Conservation (phyloP, 495 filamentous ascomycete genomes). For the Aspergillus baeticus region DNA sequence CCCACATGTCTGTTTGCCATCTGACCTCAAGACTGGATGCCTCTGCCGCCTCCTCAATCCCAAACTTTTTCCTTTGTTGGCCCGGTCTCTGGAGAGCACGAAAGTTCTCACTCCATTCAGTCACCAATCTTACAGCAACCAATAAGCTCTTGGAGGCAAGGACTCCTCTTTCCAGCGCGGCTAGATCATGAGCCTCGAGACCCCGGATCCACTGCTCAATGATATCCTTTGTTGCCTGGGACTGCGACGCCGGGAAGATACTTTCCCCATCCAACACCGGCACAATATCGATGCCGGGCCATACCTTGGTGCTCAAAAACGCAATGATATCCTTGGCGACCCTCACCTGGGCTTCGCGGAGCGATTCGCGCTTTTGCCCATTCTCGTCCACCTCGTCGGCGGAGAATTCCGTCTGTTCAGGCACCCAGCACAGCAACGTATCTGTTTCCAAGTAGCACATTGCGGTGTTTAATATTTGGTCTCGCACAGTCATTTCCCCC, state of each 20-base stretch:
- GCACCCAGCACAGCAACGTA: constrained; percentile 90
- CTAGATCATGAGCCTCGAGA: constrained; percentile 73
- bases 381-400: constrained; percentile 31
- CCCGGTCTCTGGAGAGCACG: constrained; percentile 34
- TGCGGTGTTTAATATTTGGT: constrained; percentile 61
- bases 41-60: constrained; percentile 64
- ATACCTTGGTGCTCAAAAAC: constrained; percentile 70
- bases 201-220: constrained; percentile 76
- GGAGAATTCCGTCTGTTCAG: constrained; percentile 45
- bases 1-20: constrained; percentile 91
- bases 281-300: constrained; percentile 77
- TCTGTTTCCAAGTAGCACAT: constrained; percentile 91
- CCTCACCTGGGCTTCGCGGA: constrained; percentile 71
- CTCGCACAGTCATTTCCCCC: constrained; percentile 43
- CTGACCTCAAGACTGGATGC: constrained; percentile 80
- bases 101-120: constrained; percentile 85
- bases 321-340: constrained; percentile 65
- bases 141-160: constrained; percentile 85
- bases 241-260: constrained; percentile 71
- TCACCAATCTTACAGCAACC: constrained; percentile 70
- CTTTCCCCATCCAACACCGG: constrained; percentile 71
- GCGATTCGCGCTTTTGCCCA: constrained; percentile 40
- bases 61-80: constrained; percentile 43
- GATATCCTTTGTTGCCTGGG: constrained; percentile 67
- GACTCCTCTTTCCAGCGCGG: constrained; percentile 78